Base-by-base conservation (phyloP, 2,329 filamentous ascomycete genomes). In the Akanthomyces lecanii region DNA sequence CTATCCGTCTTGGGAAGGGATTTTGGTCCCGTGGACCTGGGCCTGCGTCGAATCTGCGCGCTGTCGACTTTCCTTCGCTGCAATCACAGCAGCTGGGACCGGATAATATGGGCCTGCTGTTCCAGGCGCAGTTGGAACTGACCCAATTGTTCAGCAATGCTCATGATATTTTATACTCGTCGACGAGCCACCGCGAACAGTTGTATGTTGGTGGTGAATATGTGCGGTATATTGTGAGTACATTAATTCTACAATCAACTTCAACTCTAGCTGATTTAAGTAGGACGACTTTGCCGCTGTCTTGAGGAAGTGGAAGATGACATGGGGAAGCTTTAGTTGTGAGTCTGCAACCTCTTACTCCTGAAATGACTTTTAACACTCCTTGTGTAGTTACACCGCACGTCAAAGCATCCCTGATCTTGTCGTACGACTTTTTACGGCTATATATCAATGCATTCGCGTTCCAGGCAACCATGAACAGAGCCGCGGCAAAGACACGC, bases 401-500 rank as follows among this genome's bases (percentile, higher is more conserved):
- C 6, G 82, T 90, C 66, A 89, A 89, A 71, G 84, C 85, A 4
- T 89, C 84, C 5, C 74, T 91, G 2, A 78, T 89, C 28, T 80
- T 91, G 69, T 89, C 87, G 0, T 90, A 90, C 69, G 87, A 91
- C 67, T 91, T 90, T 69, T 75, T 91, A 1, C 82, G 88, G 7
- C 79, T 91, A 0, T 91, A 91, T 71, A 89, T 88, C 56, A 90
- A 90, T 64, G 88, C 89, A 0, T 91, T 91, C 70, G 89, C 88
- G 1, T 91, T 91, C 67, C 89, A 91, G 70, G 88, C 89, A 3
- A 89, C 87, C 83, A 56, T 85, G 74, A 67, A 82, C 80, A 69
- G 82, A 73, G 62, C 74, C 75, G 66, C 5, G 53, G 70, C 8
- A 63, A 68, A 45, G 66, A 67, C 12, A 72, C 69, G 63, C 76